Evolutionary conservation across 2,329 filamentous ascomycete species (phyloP).

Genomic region (Ophiocordyceps camponoti-rufipedis): DNA sequence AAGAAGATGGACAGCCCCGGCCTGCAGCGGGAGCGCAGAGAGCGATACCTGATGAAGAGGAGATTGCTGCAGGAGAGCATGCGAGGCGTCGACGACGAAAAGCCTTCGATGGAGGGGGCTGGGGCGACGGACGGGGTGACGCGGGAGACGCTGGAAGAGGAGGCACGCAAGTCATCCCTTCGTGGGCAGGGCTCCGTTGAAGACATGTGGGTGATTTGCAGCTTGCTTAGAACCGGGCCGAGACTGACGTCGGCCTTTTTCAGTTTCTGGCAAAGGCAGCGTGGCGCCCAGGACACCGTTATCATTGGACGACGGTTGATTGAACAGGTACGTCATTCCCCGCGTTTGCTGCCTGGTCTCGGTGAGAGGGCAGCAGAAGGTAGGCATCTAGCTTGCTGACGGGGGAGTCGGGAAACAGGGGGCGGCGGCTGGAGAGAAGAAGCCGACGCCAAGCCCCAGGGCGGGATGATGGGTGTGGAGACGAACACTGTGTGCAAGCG

Average conservation of each 20-base stretch:
- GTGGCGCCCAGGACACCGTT: slow-evolving; percentile 37
- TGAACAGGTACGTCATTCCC: slow-evolving; percentile 15
- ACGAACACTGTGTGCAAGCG: background rate
- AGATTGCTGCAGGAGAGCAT: slow-evolving; percentile 58
- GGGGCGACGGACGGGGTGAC: slow-evolving; percentile 44
- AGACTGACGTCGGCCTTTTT: slow-evolving; percentile 1
- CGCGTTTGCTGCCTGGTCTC: background rate
- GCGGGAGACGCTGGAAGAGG: slow-evolving; percentile 44
- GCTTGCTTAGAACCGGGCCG: background rate
- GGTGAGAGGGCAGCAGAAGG: background rate
- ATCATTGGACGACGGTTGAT: slow-evolving; percentile 36
- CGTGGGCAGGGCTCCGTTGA: slow-evolving; percentile 30
- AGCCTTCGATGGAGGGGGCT: slow-evolving; percentile 25
- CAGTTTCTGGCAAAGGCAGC: slow-evolving; percentile 46
- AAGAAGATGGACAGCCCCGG: slow-evolving; percentile 72
- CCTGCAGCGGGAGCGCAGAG: slow-evolving; percentile 65
- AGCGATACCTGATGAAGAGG: slow-evolving; percentile 67
- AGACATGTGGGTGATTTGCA: slow-evolving; percentile 22
- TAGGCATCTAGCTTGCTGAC: no score
- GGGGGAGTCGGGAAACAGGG: background rate
- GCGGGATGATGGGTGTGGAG: background rate
- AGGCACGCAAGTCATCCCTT: slow-evolving; percentile 32
- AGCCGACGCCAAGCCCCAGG: background rate
- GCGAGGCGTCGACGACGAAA: slow-evolving; percentile 34
- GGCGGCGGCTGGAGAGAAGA: background rate